Evolutionary conservation across 805 yeast genomes (phyloP), one percentile per base, ranked within the genome.

Genomic region (Candida railenensis): DNA sequence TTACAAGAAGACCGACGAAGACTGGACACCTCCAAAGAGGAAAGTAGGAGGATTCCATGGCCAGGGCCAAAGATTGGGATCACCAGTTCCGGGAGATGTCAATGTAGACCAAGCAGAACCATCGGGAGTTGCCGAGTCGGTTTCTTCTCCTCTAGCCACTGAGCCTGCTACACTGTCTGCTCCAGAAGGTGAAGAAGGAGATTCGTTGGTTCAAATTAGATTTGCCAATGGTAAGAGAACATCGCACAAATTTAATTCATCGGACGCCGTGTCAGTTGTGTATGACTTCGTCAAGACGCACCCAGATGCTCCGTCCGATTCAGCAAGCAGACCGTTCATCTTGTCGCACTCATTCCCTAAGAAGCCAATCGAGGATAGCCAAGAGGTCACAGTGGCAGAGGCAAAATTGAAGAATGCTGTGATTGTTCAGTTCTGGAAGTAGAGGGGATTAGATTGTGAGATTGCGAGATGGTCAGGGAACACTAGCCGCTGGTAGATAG

Each of bases 361-460:
- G 22, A 79, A 81, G 61, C 81, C 85, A 22, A 78, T 92, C 36
- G 82, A 77, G 42, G 82, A 86, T 47, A 67, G 73, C 38, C 46
- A 40, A 3, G 70, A 68, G 9, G 60, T 74, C 34, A 77, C 86
- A 1, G 80, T 92, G 42, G 79, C 77, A 47, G 89, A 83, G 22
- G 94, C 95, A 3, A 89, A 89, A 30, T 72, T 89, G 52, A 77
- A 78, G 43, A 88, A 88, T 54, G 80, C 97, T 2, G 96, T 89
- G n/a, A 83, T 91, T 25, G 89, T 91, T 15, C 97, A 89, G 66
- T 83, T 94, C 69, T 87, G 95, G 94, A 73, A 59, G 39, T 77
- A 52, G 49, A 18, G 40, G 7, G 22, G 19, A 18, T 7, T 7
- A 34, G 14, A 25, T 25, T 11, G 11, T 7, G 30, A n/a, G n/a